Evolutionary conservation across 208 protist species (phyloP).

Genomic region (Plasmodiophora brassicae): DNA sequence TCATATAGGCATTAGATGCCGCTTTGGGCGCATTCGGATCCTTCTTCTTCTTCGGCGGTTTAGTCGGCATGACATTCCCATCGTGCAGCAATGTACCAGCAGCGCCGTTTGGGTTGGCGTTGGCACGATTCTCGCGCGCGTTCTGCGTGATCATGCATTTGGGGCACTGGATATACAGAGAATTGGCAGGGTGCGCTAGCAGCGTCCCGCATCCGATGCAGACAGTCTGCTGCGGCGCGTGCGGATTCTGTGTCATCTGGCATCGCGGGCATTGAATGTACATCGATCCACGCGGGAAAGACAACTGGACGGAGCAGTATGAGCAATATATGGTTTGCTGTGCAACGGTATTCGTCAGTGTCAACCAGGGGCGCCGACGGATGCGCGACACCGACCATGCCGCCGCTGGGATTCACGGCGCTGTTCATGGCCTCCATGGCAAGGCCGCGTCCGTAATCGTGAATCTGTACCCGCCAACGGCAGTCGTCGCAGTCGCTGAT

Average conservation of each 20-base stretch:
- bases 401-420: too few species aligned
- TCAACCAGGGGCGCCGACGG: not conserved
- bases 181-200: conserved; percentile 35
- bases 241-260: conserved; percentile 35
- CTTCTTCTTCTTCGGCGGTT: conserved; percentile 35
- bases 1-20: conserved; percentile 46
- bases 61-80: not conserved
- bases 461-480: too few species aligned
- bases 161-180: conserved; percentile 43
- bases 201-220: conserved; percentile 33
- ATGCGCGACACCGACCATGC: not conserved
- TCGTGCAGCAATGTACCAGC: not conserved
- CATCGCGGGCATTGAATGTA: conserved; percentile 47
- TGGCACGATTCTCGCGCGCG: not conserved
- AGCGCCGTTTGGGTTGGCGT: not conserved
- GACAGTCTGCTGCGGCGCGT: conserved; percentile 7
- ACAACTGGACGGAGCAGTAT: conserved; percentile 32
- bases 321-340: conserved; percentile 33
- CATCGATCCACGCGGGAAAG: conserved; percentile 33
- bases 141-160: conserved; percentile 45
- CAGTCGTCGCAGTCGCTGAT: too few species aligned
- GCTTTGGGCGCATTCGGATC: conserved; percentile 43
- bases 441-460: too few species aligned
- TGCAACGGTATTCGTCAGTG: not conserved
- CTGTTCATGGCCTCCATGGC: not conserved